These are phyloP conservation scores for Balakata baccata DNA, from an alignment of 345 rosid species.

Conservation along the genomic window DNA sequence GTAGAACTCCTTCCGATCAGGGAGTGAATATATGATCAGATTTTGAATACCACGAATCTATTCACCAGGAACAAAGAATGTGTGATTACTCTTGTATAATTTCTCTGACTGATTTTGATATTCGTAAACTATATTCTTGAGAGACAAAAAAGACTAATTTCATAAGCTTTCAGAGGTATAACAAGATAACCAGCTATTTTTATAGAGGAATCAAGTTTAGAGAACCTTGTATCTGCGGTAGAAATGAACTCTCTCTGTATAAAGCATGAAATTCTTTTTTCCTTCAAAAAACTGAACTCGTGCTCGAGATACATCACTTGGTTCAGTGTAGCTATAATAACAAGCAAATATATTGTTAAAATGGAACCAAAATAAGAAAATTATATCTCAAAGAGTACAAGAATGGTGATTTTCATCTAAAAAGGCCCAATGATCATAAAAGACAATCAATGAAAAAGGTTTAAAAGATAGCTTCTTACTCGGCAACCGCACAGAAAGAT, in stretches of 20 bases:
- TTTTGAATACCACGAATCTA: slow-evolving; percentile 87
- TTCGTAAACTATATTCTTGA: background rate
- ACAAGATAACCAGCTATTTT: background rate
- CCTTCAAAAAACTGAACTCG: slow-evolving; percentile 72
- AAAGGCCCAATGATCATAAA: background rate
- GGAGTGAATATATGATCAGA: slow-evolving; percentile 81
- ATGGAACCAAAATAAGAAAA: slow-evolving; percentile 6
- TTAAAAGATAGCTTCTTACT: slow-evolving; percentile 48
- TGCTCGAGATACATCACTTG: slow-evolving; percentile 73
- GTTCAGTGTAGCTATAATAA: slow-evolving; percentile 58
- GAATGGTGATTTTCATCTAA: background rate
- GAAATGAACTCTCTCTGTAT: slow-evolving; percentile 86
- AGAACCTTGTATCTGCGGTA: slow-evolving; percentile 81
- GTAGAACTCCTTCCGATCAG: slow-evolving; percentile 90
- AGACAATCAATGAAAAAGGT: slow-evolving; percentile 10
- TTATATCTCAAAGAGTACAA: slow-evolving; percentile 6
- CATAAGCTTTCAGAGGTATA: background rate
- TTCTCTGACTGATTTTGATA: background rate
- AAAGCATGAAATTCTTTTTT: slow-evolving; percentile 70
- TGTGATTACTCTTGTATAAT: background rate
- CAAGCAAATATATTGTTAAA: slow-evolving; percentile 7
- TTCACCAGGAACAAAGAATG: slow-evolving; percentile 15
- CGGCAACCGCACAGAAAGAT: slow-evolving; percentile 82
- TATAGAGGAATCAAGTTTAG: background rate
- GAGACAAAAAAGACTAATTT: background rate